Conservation (phyloP, 2,329 filamentous ascomycete genomes). For the Epichloe uncinata region DNA sequence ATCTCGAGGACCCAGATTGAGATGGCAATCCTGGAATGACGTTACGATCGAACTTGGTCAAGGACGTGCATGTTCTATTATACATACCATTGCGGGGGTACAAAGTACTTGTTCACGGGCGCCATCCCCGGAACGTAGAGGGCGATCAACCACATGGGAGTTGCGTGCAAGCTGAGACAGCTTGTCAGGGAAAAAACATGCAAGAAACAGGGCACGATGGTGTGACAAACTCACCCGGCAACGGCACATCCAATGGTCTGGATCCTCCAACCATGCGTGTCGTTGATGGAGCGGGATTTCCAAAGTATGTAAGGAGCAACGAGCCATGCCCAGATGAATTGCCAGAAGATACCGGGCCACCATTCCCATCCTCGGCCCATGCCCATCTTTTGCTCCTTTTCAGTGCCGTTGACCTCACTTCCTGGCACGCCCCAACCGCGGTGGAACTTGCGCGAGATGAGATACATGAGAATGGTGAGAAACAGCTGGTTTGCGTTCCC, state of each 20-base stretch:
- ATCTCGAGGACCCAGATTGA: slow-evolving; percentile 48
- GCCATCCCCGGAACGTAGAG: slow-evolving; percentile 27
- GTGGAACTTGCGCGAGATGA: slow-evolving; percentile 30
- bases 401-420: slow-evolving; percentile 38
- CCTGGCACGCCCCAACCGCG: slow-evolving; percentile 44
- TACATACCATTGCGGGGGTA: slow-evolving; percentile 44
- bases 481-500: slow-evolving; percentile 31
- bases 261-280: slow-evolving; percentile 50
- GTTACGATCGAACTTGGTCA: background rate
- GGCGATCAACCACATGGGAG: slow-evolving; percentile 50
- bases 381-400: slow-evolving; percentile 31
- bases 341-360: slow-evolving; percentile 49
- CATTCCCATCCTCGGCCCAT: slow-evolving; percentile 49
- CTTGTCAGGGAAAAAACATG: background rate
- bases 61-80: slow-evolving; percentile 29
- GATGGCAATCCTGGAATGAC: slow-evolving; percentile 23
- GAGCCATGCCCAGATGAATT: slow-evolving; percentile 46
- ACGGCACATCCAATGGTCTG: slow-evolving; percentile 42
- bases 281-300: slow-evolving; percentile 45
- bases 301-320: slow-evolving; percentile 30
- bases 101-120: slow-evolving; percentile 33
- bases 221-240: slow-evolving; percentile 21
- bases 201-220: too few relatives aligned
- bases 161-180: slow-evolving; percentile 38
- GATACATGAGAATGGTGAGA: slow-evolving; percentile 43